phyloP scores from a whole-genome alignment of 768 basidiomycete genomes.

The Trametes cubensis region DNA sequence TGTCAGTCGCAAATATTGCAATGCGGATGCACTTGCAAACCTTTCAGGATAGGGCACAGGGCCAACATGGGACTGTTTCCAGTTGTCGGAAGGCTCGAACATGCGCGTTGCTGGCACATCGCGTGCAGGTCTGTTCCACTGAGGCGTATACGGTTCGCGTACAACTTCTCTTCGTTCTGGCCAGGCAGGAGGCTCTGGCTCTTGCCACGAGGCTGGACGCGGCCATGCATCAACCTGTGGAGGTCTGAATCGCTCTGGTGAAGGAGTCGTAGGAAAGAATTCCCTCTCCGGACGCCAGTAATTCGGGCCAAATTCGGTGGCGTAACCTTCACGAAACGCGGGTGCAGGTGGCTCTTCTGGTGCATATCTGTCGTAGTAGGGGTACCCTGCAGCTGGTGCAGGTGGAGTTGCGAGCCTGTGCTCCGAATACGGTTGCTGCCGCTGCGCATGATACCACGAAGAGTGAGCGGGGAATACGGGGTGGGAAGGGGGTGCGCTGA shows the following conservation, averaged over 20 bases:
- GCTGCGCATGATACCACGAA: slow-evolving; percentile 20
- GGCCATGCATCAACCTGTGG: slow-evolving; percentile 52
- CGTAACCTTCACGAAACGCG: slow-evolving; percentile 42
- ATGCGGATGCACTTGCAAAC: slow-evolving; percentile 8
- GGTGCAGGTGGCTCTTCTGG: slow-evolving; percentile 28
- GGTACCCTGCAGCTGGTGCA: slow-evolving; percentile 44
- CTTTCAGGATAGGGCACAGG: slow-evolving; percentile 20
- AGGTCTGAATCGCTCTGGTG: slow-evolving; percentile 53
- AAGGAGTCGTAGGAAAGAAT: slow-evolving; percentile 50
- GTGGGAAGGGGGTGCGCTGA: slow-evolving; percentile 32
- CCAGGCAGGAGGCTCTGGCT: slow-evolving; percentile 39
- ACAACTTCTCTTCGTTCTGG: slow-evolving; percentile 45
- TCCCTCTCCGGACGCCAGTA: slow-evolving; percentile 38
- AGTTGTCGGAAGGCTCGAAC: slow-evolving; percentile 73
- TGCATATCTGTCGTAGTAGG: slow-evolving; percentile 56
- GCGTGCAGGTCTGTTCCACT: slow-evolving; percentile 37
- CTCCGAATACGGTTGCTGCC: slow-evolving; percentile 25
- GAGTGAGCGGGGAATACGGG: slow-evolving; percentile 18
- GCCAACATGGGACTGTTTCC: slow-evolving; percentile 63
- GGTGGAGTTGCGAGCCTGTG: slow-evolving; percentile 54
- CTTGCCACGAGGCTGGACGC: slow-evolving; percentile 46
- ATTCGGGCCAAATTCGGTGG: slow-evolving; percentile 41
- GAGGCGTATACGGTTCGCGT: slow-evolving; percentile 1
- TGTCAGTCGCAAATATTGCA: neutral
- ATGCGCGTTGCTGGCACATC: slow-evolving; percentile 52